Evolutionary conservation across 1,139 yeast species (phyloP).

Genomic region (Candida sanyaensis): DNA sequence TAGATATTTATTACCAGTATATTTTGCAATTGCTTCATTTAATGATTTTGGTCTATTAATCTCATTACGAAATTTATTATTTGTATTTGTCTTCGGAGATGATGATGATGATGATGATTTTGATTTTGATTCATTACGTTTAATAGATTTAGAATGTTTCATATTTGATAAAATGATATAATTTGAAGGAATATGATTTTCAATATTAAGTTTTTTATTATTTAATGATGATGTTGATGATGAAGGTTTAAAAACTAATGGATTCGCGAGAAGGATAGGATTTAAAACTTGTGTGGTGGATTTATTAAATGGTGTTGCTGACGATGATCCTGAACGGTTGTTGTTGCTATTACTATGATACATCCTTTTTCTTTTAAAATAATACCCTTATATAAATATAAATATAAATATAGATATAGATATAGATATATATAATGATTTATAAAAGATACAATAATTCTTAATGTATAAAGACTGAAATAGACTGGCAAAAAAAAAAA

Average conservation of each 20-base stretch:
- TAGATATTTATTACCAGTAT: constrained; percentile 53
- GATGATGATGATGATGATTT: not conserved
- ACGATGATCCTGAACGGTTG: not conserved
- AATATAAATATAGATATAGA: too few relatives aligned
- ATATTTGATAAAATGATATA: constrained; percentile 37
- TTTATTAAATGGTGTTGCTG: not conserved
- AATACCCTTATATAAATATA: not conserved
- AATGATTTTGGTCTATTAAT: constrained; percentile 46
- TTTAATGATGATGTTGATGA: constrained; percentile 4
- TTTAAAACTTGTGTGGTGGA: not conserved
- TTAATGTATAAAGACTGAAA: too few relatives aligned
- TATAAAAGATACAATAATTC: too few relatives aligned
- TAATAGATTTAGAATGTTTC: not conserved
- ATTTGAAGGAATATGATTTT: constrained; percentile 11
- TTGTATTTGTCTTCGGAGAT: too few relatives aligned
- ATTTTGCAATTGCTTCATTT: constrained; percentile 65
- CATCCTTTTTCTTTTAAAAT: not conserved
- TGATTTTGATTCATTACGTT: not conserved
- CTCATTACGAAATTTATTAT: constrained; percentile 1
- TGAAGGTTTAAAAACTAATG: constrained; percentile 4
- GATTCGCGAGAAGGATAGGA: constrained; percentile 1
- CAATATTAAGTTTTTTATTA: constrained; percentile 2
- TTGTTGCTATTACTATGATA: not conserved
- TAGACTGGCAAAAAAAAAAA: not conserved
- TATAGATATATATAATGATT: not conserved